Base-by-base conservation (phyloP, 1,139 yeast genomes). In the Magnusiomyces fungicola region DNA sequence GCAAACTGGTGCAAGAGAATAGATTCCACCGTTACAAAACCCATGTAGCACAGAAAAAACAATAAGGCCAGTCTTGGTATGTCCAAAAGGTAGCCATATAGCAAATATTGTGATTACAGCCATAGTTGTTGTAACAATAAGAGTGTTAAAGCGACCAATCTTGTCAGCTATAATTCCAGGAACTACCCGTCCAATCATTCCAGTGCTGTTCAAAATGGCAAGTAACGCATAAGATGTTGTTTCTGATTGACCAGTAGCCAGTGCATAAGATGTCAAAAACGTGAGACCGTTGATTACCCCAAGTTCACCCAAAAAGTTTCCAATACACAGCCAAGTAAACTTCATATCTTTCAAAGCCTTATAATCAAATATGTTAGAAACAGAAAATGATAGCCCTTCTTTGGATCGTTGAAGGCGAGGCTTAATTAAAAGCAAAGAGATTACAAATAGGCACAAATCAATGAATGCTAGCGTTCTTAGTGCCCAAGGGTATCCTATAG, bases 401-500 rank as follows among this genome's bases (percentile, higher is more conserved):
- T 34, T 67, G 53, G 53, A 82, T 51, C 69, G 30, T 7, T 48
- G 49, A 4, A 46, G 29, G 12, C 51, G 65, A 33, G 78, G 76
- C 51, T 64, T 68, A n/a, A 77, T 72, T 3, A 79, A 64, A 2
- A 67, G 43, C 1, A 72, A 61, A 0, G 79, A 65, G 6, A 69
- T 55, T 0, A 63, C 49, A 59, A 75, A 68, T 37, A 68, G 60
- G 1, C 66, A 67, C 2, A 76, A 22, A 25, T 43, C 49, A 18
- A 78, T 62, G 46, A 81, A 74, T 0, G 78, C 81, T 54, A 80
- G 63, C 7, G 74, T 67, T 50, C 85, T 68, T 47, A 81, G 69
- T 2, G 84, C 79, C 79, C 84, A 79, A 36, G 67, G 67, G 58
- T 71, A 82, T 0, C 87, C 87, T 23, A 77, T 68, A 25, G 63